Evolutionary conservation across 2,329 filamentous ascomycete species (phyloP), one percentile per base, ranked within the genome.

Genomic region (Penicillium sp.): DNA sequence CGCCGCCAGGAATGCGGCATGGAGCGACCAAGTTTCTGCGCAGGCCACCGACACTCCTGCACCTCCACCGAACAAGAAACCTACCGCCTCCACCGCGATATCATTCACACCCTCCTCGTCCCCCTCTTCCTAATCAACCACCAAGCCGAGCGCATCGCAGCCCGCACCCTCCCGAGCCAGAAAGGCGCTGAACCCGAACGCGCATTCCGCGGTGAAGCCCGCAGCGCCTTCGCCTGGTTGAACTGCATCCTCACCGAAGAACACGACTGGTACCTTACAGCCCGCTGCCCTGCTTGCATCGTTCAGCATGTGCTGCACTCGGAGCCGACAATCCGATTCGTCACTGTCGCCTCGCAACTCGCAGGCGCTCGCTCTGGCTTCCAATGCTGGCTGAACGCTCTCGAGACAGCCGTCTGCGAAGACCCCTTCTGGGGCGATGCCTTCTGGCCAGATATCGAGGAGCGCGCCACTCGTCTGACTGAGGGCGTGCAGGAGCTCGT

Each of bases 241-340:
- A 76, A 80, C 53, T 81, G 77, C 63, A 79, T 81, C 51, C 63
- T 82, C 21, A 69, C 68, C 10, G 77, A 80, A 45, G 77, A 79
- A 55, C 73, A 76, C 52, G 75, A 80, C 53, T 82, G 78, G 77
- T 79, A 77, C 57, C 67, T 73, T 50, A 79, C 77, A 2, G 65
- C 72, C 24, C 77, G 78, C 24, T 82, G 79, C 62, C 78, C 79
- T 29, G 68, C 68, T 41, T 73, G 71, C 53, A 66, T 72, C 37
- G 69, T 72, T 8, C 59, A 67, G 48, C 66, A 73, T 48, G 69
- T 72, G 38, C 58, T 73, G 15, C 61, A 71, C 48, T 72, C 69
- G n/a, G 71, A 73, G 48, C 70, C 71, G 10, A 71, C 69, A 1
- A 72, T 73, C 49, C 68, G 71, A 5, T 66, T 73, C 35, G 64